A percentile compares a stretch with the other conserved stretches of the same genome.
phyloP scores from a whole-genome alignment of 2,329 filamentous ascomycete genomes.

The Stachybotrys echinatus region DNA sequence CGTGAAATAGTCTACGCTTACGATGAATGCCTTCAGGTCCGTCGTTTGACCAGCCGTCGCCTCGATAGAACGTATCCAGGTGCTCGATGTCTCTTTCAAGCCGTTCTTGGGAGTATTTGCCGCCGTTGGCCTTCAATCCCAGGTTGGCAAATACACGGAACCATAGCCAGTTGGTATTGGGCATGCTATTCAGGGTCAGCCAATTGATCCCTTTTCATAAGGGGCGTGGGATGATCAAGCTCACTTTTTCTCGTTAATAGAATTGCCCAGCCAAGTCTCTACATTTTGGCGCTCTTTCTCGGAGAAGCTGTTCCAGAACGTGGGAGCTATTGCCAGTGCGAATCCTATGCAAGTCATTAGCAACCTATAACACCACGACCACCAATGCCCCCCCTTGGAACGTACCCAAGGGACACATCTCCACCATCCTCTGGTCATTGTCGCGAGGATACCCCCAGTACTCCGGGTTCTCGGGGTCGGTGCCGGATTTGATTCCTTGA shows the following conservation, averaged over 20 bases:
- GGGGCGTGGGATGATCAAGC: slow-evolving; percentile 5
- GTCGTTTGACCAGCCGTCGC: slow-evolving; percentile 77
- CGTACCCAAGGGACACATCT: slow-evolving; percentile 69
- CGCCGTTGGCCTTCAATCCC: slow-evolving; percentile 69
- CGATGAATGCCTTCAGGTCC: slow-evolving; percentile 71
- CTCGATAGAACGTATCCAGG: slow-evolving; percentile 76
- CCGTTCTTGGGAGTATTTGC: slow-evolving; percentile 61
- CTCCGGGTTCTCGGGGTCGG: slow-evolving; percentile 62
- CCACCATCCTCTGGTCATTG: slow-evolving; percentile 78
- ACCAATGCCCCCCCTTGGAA: not conserved
- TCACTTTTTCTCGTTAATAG: slow-evolving; percentile 71
- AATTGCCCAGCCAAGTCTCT: slow-evolving; percentile 66
- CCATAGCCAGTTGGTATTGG: slow-evolving; percentile 67
- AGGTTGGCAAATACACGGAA: slow-evolving; percentile 82
- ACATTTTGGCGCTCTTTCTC: slow-evolving; percentile 60
- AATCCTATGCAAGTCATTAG: slow-evolving; percentile 40
- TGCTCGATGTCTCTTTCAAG: slow-evolving; percentile 73
- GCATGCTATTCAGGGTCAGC: slow-evolving; percentile 51
- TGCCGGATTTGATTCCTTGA: slow-evolving; percentile 64
- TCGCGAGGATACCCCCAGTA: slow-evolving; percentile 75
- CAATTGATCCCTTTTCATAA: no score
- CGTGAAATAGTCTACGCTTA: slow-evolving; percentile 20
- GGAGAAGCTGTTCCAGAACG: slow-evolving; percentile 62
- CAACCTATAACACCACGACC: not conserved
- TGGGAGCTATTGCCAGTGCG: slow-evolving; percentile 62